Conservation (phyloP, 1,284 basidiomycete species). For the Polyporus tsugae region DNA sequence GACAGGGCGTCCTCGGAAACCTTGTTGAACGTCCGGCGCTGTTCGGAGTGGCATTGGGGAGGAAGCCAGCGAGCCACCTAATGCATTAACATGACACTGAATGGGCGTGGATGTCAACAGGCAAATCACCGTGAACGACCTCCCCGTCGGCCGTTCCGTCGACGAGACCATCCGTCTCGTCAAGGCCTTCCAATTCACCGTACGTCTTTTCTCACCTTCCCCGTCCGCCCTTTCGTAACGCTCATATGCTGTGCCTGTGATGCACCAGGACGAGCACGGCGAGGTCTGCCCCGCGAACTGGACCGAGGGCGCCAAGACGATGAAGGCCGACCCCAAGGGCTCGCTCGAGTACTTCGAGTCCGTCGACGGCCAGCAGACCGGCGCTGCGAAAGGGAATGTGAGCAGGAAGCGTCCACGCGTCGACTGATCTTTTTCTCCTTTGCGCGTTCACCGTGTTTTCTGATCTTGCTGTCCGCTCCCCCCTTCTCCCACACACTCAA, state of each 20-base stretch:
- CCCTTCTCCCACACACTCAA: not conserved
- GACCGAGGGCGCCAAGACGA: conserved; percentile 78
- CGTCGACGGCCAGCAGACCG: conserved; percentile 34
- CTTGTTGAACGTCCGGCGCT: conserved; percentile 8
- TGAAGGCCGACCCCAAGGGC: conserved; percentile 78
- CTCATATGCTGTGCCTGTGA: not conserved
- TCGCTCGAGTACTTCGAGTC: conserved; percentile 80
- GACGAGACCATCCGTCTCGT: conserved; percentile 90
- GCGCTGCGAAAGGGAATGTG: conserved; percentile 42
- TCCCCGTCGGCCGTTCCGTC: conserved; percentile 90
- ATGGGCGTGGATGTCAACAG: conserved; percentile 43
- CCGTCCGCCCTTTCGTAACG: not conserved
- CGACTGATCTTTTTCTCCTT: conserved; percentile 37
- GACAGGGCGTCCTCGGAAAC: not conserved
- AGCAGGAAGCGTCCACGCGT: conserved; percentile 46
- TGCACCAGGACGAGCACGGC: conserved; percentile 77
- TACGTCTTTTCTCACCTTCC: conserved; percentile 44
- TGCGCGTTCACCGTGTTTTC: conserved; percentile 12
- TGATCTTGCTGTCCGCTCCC: conserved; percentile 10
- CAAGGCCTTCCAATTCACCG: conserved; percentile 91
- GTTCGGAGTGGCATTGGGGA: not conserved
- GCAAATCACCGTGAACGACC: conserved; percentile 89
- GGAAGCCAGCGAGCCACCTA: not conserved
- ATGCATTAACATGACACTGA: not conserved
- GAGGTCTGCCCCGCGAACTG: conserved; percentile 93